A percentile compares a stretch with the other conserved stretches of the same genome.
Conservation (phyloP, 1,284 basidiomycete genomes). For the Fomitopsis betulina region DNA sequence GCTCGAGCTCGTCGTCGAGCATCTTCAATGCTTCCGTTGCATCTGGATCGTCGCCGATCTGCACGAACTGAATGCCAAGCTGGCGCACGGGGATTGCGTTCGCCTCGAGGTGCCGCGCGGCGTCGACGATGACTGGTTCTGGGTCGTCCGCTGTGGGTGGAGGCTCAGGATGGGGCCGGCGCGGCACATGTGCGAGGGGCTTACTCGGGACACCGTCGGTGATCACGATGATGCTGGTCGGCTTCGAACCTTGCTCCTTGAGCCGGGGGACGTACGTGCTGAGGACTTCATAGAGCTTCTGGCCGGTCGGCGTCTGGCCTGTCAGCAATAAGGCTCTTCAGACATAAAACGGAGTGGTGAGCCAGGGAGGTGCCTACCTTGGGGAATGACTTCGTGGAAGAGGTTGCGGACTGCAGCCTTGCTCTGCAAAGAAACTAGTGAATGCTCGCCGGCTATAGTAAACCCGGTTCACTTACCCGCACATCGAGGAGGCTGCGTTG, state of each 20-base stretch:
- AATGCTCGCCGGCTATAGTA: no score
- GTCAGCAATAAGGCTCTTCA: neutral
- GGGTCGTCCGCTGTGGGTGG: constrained; percentile 40
- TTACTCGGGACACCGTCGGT: constrained; percentile 48
- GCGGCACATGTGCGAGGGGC: constrained; percentile 8
- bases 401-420: neutral
- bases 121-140: constrained; percentile 38
- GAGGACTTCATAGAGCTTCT: constrained; percentile 34
- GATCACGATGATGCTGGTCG: constrained; percentile 40
- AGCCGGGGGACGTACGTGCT: constrained; percentile 32
- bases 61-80: constrained; percentile 53
- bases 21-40: constrained; percentile 41
- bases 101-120: constrained; percentile 43
- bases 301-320: constrained; percentile 37
- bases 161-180: neutral
- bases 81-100: constrained; percentile 17
- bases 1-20: constrained; percentile 26
- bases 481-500: neutral
- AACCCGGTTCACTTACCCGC: neutral
- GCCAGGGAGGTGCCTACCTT: neutral
- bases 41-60: constrained; percentile 38
- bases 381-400: neutral
- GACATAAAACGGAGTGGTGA: neutral
- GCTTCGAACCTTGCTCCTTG: constrained; percentile 35
- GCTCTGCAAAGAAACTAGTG: neutral